Conservation (phyloP, 108 stramenopile genomes). For the Fragilaria crotonensis region DNA sequence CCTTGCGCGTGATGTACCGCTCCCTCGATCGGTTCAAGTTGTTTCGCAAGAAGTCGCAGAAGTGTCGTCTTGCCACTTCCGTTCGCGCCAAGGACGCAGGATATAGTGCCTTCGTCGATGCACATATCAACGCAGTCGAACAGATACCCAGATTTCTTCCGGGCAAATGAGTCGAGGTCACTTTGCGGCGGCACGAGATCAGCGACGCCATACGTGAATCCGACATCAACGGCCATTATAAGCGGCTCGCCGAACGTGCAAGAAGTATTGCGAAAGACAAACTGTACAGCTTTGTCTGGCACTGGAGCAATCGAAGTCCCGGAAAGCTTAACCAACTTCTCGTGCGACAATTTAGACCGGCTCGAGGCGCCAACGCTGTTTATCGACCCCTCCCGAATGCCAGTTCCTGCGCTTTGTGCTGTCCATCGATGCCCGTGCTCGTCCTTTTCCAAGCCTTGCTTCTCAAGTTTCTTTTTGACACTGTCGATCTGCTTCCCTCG, state of each 20-base stretch:
- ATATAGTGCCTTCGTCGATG: slow-evolving; percentile 49
- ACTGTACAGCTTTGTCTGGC: slow-evolving; percentile 78
- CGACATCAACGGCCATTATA: slow-evolving; percentile 57
- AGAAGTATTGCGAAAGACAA: slow-evolving; percentile 38
- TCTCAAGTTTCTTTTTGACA: slow-evolving; percentile 65
- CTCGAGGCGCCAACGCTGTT: slow-evolving; percentile 45
- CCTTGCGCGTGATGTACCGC: slow-evolving; percentile 67
- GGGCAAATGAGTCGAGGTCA: neutral
- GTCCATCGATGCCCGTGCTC: slow-evolving; percentile 48
- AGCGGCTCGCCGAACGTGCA: slow-evolving; percentile 68
- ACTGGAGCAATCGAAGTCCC: slow-evolving; percentile 29
- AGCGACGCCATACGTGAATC: slow-evolving; percentile 24
- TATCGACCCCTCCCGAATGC: slow-evolving; percentile 42
- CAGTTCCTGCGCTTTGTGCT: slow-evolving; percentile 43
- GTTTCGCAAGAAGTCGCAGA: slow-evolving; percentile 78
- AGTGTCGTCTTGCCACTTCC: slow-evolving; percentile 87
- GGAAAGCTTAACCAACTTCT: slow-evolving; percentile 41
- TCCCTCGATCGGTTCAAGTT: slow-evolving; percentile 70
- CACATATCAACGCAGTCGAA: slow-evolving; percentile 76
- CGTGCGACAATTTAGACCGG: slow-evolving; percentile 29
- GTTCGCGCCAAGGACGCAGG: slow-evolving; percentile 78
- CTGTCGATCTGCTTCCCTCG: slow-evolving; percentile 39
- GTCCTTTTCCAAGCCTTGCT: slow-evolving; percentile 53
- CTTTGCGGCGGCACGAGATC: neutral
- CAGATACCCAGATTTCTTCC: slow-evolving; percentile 28